Percentiles rank a stretch among this genome's conserved stretches.
phyloP scores from a whole-genome alignment of 2,329 filamentous ascomycete species.

The Phialophora macrospora region DNA sequence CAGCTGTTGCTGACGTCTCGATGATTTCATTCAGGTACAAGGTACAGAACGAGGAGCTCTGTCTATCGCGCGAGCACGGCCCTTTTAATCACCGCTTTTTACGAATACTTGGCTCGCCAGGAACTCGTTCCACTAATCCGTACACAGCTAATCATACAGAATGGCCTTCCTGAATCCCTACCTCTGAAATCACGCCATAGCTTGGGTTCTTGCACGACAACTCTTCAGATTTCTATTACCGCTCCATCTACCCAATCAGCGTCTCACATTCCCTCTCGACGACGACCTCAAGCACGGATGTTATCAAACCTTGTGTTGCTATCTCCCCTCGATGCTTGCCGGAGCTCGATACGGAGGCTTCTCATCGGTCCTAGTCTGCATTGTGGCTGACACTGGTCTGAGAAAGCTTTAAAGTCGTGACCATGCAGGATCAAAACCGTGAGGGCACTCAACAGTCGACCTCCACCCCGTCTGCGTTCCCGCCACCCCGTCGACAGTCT shows the following conservation, averaged over 20 bases:
- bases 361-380: neutral
- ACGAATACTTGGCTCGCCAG: neutral
- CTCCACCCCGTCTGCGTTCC: conserved; percentile 16
- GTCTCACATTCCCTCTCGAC: neutral
- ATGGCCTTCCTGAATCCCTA: neutral
- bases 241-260: neutral
- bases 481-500: conserved; percentile 19
- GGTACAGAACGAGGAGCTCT: neutral
- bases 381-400: conserved; percentile 11
- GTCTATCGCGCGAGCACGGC: neutral
- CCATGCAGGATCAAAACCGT: conserved; percentile 22
- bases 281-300: neutral
- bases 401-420: conserved; percentile 18
- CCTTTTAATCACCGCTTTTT: neutral
- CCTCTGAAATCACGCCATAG: conserved; percentile 12
- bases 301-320: neutral
- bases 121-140: neutral
- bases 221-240: neutral
- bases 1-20: neutral
- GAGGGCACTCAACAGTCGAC: conserved; percentile 20
- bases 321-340: neutral
- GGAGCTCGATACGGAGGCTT: neutral
- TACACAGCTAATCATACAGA: neutral
- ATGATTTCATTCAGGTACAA: neutral
- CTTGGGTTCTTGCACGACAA: conserved; percentile 9